Conservation (phyloP, 164 flowering plant genomes). For the Stephania japonica region DNA sequence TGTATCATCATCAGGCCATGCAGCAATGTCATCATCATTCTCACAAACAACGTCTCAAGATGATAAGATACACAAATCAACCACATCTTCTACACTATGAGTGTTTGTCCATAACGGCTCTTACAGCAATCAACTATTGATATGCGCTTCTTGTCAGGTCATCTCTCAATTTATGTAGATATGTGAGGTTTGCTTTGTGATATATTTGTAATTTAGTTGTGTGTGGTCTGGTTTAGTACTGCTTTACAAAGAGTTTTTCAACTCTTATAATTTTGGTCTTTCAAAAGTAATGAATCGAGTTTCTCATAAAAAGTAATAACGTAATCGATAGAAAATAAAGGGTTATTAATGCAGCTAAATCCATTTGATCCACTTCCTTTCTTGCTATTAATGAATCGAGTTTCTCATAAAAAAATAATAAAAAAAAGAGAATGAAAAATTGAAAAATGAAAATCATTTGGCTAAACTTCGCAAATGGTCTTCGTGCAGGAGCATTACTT, state of each 20-base stretch:
- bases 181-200: not conserved
- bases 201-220: not conserved
- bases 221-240: not conserved
- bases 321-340: too few species aligned
- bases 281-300: not conserved
- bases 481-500: too few species aligned
- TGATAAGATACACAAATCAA: conserved; percentile 41
- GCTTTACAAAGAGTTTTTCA: not conserved
- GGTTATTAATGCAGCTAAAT: too few species aligned
- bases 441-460: too few species aligned
- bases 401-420: too few species aligned
- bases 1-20: conserved; percentile 74
- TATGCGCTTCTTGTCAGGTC: not conserved
- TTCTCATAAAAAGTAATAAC: too few species aligned
- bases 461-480: too few species aligned
- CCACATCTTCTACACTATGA: conserved; percentile 44
- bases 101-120: not conserved
- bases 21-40: conserved; percentile 39
- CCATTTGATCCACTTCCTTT: too few species aligned
- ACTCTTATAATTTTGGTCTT: not conserved
- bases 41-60: conserved; percentile 41
- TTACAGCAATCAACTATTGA: not conserved
- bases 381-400: too few species aligned
- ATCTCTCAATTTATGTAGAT: not conserved
- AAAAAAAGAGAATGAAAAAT: too few species aligned